Evolutionary conservation across 2,329 filamentous ascomycete genomes (phyloP), one percentile per base, ranked within the genome.

Genomic region (Calonectria naviculata): DNA sequence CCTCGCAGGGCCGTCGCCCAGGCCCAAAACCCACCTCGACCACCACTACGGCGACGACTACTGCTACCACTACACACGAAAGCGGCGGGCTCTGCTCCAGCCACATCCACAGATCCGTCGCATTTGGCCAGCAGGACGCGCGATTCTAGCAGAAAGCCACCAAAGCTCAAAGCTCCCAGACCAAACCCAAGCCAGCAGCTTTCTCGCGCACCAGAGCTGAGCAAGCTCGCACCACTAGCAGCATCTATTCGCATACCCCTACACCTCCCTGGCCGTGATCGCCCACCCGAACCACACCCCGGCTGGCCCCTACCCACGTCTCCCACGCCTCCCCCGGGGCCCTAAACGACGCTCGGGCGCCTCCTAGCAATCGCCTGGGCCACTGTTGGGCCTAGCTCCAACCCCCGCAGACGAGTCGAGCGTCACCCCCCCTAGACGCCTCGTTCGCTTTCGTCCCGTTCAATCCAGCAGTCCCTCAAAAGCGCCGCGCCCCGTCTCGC

Each of bases 381-480:
- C 74, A 46, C 76, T 76, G 76, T 74, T 78, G 68, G 75, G 76
- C 71, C 73, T 78, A 76, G 76, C 76, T 78, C 65, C 73, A 78
- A 76, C 72, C 75, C 76, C 76, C 76, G 76, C 76, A 78, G 74
- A 78, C 41, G 67, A 73, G 74, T 78, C 73, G 73, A 76, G 76
- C 73, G 74, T 75, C 75, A 71, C 24, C 70, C 73, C 75, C 68
- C 72, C 76, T 74, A 78, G 76, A 76, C 75, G 76, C 76, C 75
- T 78, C 76, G 72, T 78, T 75, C 75, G 68, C 73, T 68, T 71
- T 70, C 56, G 68, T 67, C 60, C 62, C 65, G 67, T 61, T 62
- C 58, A 36, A 47, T 75, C 71, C 74, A 68, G 73, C 74, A 68
- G 74, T 72, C 73, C 61, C 44, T 64, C 61, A 63, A 46, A 46